Conservation (phyloP, 1,284 basidiomycete genomes). For the Inonotus obliquus region DNA sequence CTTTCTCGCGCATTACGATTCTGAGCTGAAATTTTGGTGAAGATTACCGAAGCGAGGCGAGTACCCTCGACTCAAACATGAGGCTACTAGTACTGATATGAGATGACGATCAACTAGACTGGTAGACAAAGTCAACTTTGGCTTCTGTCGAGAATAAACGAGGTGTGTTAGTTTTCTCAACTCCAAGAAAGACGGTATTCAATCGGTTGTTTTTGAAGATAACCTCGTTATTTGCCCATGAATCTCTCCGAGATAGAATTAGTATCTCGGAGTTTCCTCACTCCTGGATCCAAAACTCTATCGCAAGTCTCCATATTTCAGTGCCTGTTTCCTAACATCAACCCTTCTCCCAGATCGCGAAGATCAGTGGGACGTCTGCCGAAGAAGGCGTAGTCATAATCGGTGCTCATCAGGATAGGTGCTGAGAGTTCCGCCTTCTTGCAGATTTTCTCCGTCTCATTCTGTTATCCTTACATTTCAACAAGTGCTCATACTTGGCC, state of each 20-base stretch:
- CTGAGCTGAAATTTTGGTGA: conserved; percentile 27
- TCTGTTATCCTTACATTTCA: background rate
- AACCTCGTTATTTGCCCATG: conserved; percentile 55
- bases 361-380: conserved; percentile 64
- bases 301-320: conserved; percentile 49
- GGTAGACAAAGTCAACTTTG: conserved; percentile 81
- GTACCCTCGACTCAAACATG: conserved; percentile 8
- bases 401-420: conserved; percentile 90
- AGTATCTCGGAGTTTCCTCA: conserved; percentile 80
- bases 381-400: conserved; percentile 58
- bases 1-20: background rate
- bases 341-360: conserved; percentile 42
- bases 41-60: conserved; percentile 76
- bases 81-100: conserved; percentile 1
- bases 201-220: conserved; percentile 44
- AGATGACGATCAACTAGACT: conserved; percentile 40
- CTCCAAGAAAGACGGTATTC: conserved; percentile 7
- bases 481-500: conserved; percentile 81
- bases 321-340: background rate
- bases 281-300: conserved; percentile 88
- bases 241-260: conserved; percentile 52
- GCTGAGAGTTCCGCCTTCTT: conserved; percentile 21
- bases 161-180: conserved; percentile 39
- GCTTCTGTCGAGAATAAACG: conserved; percentile 68
- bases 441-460: conserved; percentile 12